Base-by-base conservation (phyloP, 2,329 filamentous ascomycete species). In the Colletotrichum navitas region DNA sequence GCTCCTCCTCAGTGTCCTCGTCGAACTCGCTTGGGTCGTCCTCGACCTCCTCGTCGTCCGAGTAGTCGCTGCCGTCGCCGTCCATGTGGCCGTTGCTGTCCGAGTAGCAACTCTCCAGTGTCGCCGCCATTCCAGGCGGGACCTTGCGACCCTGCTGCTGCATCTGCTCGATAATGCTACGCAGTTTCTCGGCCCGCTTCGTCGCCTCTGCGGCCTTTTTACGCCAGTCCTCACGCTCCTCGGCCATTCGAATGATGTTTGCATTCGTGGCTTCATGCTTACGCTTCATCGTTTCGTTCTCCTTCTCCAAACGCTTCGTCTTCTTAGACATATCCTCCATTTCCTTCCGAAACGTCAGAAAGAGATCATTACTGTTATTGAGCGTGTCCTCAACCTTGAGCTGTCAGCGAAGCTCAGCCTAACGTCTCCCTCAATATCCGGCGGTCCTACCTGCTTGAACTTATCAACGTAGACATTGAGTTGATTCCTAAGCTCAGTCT, bases 261-360 rank as follows among this genome's bases (percentile, higher is more conserved):
- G 93, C 92, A 78, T 96, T 96, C 34, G 95, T 97, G 59, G 94
- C 91, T 77, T 98, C 95, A 81, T 98, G 95, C 82, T 98, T 97
- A 67, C 95, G 90, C 75, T 94, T 97, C 63, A 97, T 88, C 24
- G 90, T 92, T 76, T 96, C 92, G 78, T 99, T 98, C 79, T 99
- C 96, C 83, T 97, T 97, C 81, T 99, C 96, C 64, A 99, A 86
- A 34, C 94, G 92, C 83, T 98, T 98, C 7, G 95, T 97, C 85
- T 98, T 98, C 85, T 98, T 98, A 0, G 95, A 97, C 95, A 98
- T 98, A 79, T 98, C 96, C 83, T 98, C 96, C 95, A 98, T 98
- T 83, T 98, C 96, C 84, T 97, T 98, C 66, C 95, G 90, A 83
- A 98, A 98, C 0, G 96, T 98, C 76, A 98, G 86, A 82, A 98